Conservation (phyloP, 1,139 yeast species). For the Suhomyces bokatorum region DNA sequence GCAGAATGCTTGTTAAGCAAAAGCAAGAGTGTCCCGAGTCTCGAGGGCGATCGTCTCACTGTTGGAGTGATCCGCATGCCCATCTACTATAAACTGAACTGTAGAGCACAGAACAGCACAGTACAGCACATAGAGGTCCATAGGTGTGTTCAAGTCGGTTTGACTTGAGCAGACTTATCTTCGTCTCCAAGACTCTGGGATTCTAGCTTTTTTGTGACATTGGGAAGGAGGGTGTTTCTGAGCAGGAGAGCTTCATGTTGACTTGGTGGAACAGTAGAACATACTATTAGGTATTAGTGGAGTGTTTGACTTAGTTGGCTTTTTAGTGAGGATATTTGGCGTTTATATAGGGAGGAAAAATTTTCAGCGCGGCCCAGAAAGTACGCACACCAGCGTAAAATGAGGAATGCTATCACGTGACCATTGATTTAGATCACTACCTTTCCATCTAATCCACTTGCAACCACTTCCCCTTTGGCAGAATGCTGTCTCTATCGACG, state of each 20-base stretch:
- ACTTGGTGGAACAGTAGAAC: conserved; percentile 5
- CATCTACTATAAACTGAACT: conserved; percentile 10
- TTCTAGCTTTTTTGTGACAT: conserved; percentile 7
- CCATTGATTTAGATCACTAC: neutral
- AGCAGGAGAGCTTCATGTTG: conserved; percentile 7
- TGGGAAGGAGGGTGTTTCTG: neutral
- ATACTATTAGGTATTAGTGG: neutral
- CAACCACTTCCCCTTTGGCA: conserved; percentile 3
- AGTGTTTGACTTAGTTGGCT: neutral
- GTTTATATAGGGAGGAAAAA: neutral
- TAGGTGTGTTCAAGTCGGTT: conserved; percentile 3
- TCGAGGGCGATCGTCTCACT: conserved; percentile 22
- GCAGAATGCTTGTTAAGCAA: conserved; percentile 17
- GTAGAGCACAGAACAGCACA: no score
- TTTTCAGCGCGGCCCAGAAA: neutral
- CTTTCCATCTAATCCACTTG: neutral
- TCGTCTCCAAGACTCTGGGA: conserved; percentile 11
- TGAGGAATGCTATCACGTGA: neutral
- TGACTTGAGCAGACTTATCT: conserved; percentile 6
- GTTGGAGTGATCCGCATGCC: conserved; percentile 19
- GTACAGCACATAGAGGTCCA: conserved; percentile 7
- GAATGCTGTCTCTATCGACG: conserved; percentile 1
- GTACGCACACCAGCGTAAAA: neutral
- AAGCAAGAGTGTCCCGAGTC: conserved; percentile 30
- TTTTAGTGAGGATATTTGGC: neutral